Conservation (phyloP, 2,329 filamentous ascomycete genomes). For the Monosporascus sp. region DNA sequence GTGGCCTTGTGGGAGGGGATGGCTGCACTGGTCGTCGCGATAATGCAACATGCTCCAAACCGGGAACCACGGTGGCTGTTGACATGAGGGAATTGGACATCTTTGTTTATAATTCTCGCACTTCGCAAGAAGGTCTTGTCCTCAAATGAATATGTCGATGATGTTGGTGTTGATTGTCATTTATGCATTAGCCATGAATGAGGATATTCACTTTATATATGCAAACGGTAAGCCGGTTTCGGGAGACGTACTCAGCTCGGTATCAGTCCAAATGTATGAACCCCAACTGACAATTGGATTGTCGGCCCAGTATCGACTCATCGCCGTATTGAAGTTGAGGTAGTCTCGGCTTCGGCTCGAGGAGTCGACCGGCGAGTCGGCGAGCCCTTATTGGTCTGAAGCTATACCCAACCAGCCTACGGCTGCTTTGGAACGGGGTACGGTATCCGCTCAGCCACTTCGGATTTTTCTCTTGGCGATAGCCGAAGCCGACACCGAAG, state of each 20-base stretch:
- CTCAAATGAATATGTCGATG: not conserved
- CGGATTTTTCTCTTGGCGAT: not conserved
- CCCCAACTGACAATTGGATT: not conserved
- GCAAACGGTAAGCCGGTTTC: not conserved
- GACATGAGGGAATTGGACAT: not conserved
- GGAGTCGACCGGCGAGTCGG: not conserved
- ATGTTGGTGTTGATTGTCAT: not conserved
- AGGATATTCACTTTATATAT: not conserved
- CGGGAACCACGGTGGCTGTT: not conserved
- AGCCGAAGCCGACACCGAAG: conserved; percentile 26
- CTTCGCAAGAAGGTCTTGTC: too few species aligned
- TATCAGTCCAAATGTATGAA: not conserved
- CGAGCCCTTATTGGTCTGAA: not conserved
- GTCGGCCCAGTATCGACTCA: not conserved
- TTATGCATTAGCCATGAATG: too few species aligned
- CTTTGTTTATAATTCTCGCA: not conserved
- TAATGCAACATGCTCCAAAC: not conserved
- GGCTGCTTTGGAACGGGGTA: not conserved
- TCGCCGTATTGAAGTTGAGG: not conserved
- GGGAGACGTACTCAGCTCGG: not conserved
- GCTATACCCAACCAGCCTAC: not conserved
- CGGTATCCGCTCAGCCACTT: not conserved
- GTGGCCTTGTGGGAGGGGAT: not conserved
- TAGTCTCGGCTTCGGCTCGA: not conserved
- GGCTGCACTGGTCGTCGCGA: not conserved